Conservation (phyloP, 768 basidiomycete genomes). For the Mycena polygramma region DNA sequence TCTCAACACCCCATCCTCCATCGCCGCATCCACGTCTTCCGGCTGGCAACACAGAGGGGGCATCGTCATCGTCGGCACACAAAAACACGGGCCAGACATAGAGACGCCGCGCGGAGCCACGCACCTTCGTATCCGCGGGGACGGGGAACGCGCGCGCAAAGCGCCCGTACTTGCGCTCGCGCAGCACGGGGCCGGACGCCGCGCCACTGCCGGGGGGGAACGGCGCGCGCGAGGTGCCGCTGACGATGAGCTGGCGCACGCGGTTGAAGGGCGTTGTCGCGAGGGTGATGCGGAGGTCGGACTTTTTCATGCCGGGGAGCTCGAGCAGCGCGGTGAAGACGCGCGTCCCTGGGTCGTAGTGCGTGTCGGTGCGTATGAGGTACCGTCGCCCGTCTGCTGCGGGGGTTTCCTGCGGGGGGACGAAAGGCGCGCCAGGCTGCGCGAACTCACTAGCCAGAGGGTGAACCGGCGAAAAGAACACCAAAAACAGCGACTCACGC, state of each 20-base stretch:
- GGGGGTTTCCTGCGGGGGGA: slow-evolving; percentile 13
- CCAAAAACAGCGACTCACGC: too few species aligned
- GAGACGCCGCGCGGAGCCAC: slow-evolving; percentile 39
- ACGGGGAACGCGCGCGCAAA: slow-evolving; percentile 67
- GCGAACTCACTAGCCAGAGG: too few species aligned
- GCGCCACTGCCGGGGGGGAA: slow-evolving; percentile 44
- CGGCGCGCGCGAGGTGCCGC: slow-evolving; percentile 58
- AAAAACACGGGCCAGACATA: slow-evolving; percentile 38
- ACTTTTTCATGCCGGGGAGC: slow-evolving; percentile 74
- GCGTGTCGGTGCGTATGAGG: slow-evolving; percentile 71
- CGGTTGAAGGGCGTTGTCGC: slow-evolving; percentile 72
- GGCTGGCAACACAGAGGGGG: slow-evolving; percentile 50
- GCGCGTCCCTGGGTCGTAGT: slow-evolving; percentile 65
- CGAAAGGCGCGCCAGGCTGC: background rate
- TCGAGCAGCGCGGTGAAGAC: slow-evolving; percentile 73
- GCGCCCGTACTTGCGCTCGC: slow-evolving; percentile 67
- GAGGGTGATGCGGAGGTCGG: slow-evolving; percentile 70
- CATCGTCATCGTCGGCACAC: slow-evolving; percentile 31
- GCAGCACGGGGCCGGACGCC: slow-evolving; percentile 12
- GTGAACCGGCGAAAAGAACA: too few species aligned
- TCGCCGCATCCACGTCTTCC: slow-evolving; percentile 65
- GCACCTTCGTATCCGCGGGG: slow-evolving; percentile 68
- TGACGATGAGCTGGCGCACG: slow-evolving; percentile 71
- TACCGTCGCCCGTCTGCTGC: slow-evolving; percentile 45
- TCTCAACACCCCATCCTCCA: slow-evolving; percentile 73